Evolutionary conservation across 2,329 filamentous ascomycete species (phyloP), one percentile per base, ranked within the genome.

Genomic region (Westerdykella aurantiaca): DNA sequence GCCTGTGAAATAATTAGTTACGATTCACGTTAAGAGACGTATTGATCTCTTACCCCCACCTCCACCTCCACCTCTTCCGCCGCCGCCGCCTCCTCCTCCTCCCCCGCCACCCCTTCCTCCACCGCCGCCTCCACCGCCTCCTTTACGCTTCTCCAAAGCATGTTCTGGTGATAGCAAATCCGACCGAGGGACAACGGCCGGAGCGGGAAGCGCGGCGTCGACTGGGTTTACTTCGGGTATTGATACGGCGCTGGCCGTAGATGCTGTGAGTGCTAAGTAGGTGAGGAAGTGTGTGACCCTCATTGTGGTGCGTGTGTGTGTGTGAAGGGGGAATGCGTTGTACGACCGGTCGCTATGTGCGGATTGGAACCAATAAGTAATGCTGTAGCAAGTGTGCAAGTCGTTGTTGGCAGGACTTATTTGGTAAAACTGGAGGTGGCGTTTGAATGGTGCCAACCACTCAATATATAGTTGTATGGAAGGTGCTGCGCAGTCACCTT

Each of bases 111-210:
- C 66, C 9, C 66, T 64, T 46, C 51, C 49, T n/a, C 52, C 45
- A 18, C 50, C 50, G 12, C 53, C 33, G n/a, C 33, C 33, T 4
- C n/a, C 33, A n/a, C 63, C 66, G 11, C 66, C 66, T 11, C 66
- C 66, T 46, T 68, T 69, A 34, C 66, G 62, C 49, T 60, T 64
- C 44, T 66, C 62, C 39, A 69, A 45, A 10, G 57, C 55, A 48
- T 66, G 47, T 17, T 64, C 59, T 34, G 63, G 56, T 4, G 63
- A 52, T 29, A 66, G 43, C 34, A 65, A 45, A 31, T 55, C 54
- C 21, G 53, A 50, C 14, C 46, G 49, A 11, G 53, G 46, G 22
- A 40, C 46, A 34, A 31, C 47, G 31, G 44, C 49, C 25, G 52
- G 56, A 7, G 49, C 52, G 25, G 54, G 51, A 22, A 58, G 50